Conservation (phyloP, 768 basidiomycete genomes). For the Suillus discolor region DNA sequence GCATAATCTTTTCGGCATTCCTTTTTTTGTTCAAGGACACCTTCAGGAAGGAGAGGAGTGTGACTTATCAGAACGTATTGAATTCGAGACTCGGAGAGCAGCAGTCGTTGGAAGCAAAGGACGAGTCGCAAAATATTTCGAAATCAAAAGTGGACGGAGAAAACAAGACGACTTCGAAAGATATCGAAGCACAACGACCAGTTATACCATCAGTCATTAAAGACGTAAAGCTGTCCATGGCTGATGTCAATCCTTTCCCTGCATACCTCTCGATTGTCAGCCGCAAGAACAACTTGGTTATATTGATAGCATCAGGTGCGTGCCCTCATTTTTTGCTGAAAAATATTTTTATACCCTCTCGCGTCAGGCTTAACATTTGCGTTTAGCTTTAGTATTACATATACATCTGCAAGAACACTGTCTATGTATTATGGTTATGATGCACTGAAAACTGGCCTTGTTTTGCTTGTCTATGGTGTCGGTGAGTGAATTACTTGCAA, state of each 20-base stretch:
- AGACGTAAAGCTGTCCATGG: constrained; percentile 56
- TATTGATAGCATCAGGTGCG: constrained; percentile 44
- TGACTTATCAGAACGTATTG: constrained; percentile 73
- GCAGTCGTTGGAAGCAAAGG: constrained; percentile 17
- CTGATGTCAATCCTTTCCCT: constrained; percentile 72
- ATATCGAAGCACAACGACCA: constrained; percentile 23
- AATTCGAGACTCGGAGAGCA: constrained; percentile 40
- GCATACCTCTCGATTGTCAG: constrained; percentile 61
- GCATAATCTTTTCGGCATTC: constrained; percentile 54
- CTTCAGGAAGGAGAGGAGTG: constrained; percentile 79
- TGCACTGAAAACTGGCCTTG: constrained; percentile 73
- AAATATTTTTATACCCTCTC: constrained; percentile 7
- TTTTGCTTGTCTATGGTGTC: constrained; percentile 71
- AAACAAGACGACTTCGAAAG: constrained; percentile 15
- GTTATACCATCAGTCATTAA: constrained; percentile 21
- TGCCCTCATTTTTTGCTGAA: not conserved
- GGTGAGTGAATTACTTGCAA: constrained; percentile 40
- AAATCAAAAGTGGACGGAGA: constrained; percentile 6
- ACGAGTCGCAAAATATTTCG: constrained; percentile 15
- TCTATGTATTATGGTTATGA: constrained; percentile 63
- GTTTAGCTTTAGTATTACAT: constrained; percentile 67
- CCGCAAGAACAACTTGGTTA: constrained; percentile 65
- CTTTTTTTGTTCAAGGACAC: constrained; percentile 78
- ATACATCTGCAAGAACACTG: constrained; percentile 75
- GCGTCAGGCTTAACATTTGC: constrained; percentile 73